These are phyloP conservation scores for Cytospora chrysosperma DNA, from an alignment of 2,329 filamentous ascomycete species.

Conservation along the genomic window DNA sequence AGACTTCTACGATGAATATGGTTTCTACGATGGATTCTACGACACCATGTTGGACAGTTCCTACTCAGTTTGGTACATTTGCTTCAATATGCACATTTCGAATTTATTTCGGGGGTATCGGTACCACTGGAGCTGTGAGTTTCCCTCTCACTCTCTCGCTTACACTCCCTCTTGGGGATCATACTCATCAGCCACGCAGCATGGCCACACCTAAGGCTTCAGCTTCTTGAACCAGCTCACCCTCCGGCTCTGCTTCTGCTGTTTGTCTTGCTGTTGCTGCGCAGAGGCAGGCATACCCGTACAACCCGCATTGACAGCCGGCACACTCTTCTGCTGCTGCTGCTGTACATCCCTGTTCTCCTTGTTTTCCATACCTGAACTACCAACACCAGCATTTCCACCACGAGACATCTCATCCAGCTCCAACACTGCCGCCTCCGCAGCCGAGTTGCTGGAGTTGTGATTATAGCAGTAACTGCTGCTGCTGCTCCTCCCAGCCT, in stretches of 20 bases:
- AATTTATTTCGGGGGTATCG: background rate
- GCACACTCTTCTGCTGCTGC: background rate
- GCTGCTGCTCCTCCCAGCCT: background rate
- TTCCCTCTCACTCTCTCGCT: background rate
- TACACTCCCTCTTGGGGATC: background rate
- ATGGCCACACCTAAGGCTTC: constrained; percentile 21
- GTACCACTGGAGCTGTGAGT: too few relatives aligned
- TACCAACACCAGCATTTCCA: background rate
- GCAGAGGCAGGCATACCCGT: background rate
- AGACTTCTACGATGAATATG: too few relatives aligned
- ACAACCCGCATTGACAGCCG: background rate
- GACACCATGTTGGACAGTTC: background rate
- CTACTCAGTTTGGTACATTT: background rate
- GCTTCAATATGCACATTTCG: background rate
- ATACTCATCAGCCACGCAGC: background rate
- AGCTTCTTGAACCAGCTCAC: constrained; percentile 24
- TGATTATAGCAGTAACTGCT: background rate
- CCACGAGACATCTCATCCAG: too few relatives aligned
- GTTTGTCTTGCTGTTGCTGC: background rate
- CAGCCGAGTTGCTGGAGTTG: background rate
- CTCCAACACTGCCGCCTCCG: background rate
- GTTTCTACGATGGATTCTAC: too few relatives aligned
- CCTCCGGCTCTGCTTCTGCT: constrained; percentile 20
- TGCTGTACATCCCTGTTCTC: background rate
- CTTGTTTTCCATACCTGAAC: background rate